Percentiles rank a stretch among this genome's conserved stretches.
phyloP scores from a whole-genome alignment of 176 grass and related monocot genomes.

The Bonia amplexicaulis region DNA sequence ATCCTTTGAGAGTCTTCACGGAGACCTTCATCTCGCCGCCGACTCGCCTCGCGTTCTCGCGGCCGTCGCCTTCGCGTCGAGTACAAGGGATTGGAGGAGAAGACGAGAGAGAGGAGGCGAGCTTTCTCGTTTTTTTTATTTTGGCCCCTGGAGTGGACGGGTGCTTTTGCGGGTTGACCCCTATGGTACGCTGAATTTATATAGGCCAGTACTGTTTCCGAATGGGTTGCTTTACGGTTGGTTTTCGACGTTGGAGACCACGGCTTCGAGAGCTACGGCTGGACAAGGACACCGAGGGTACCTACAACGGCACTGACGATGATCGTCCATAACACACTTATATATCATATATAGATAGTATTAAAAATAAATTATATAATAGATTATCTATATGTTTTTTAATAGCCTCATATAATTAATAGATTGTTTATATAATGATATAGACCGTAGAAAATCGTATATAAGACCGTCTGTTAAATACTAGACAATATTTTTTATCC shows the following conservation, averaged over 20 bases:
- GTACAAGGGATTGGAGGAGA: neutral
- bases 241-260: neutral
- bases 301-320: no score
- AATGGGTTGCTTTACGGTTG: neutral
- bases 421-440: no score
- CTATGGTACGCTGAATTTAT: neutral
- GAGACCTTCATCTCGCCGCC: conserved; percentile 64
- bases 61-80: neutral
- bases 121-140: conserved; percentile 28
- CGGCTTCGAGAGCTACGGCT: neutral
- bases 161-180: conserved; percentile 1
- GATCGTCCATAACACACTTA: no score
- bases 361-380: no score
- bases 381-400: no score
- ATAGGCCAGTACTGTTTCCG: neutral
- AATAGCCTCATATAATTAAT: no score
- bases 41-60: neutral
- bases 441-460: no score
- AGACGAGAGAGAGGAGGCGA: neutral
- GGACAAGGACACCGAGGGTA: neutral
- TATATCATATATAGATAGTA: no score
- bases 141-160: neutral
- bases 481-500: no score
- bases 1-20: conserved; percentile 75
- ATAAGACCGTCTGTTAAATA: no score